Percentiles rank a stretch among this genome's conserved stretches.
Conservation (phyloP, 805 yeast genomes). For the Teunomyces lycoperdinae region DNA sequence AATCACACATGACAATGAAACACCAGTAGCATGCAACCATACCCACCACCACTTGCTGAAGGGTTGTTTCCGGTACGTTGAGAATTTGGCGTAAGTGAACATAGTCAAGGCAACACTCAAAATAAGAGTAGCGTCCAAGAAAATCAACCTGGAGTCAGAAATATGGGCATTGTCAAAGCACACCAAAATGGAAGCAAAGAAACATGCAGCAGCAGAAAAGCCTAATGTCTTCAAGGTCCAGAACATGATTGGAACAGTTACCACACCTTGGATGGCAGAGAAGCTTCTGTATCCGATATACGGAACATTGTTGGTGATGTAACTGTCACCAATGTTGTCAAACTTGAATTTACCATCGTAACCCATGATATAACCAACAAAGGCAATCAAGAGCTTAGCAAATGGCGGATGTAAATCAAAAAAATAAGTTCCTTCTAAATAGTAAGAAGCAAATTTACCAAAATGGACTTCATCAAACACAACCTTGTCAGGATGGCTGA, state of each 20-base stretch:
- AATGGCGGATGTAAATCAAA: slow-evolving; percentile 98
- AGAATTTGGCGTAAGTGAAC: slow-evolving; percentile 75
- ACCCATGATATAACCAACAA: slow-evolving; percentile 84
- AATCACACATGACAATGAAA: slow-evolving; percentile 84
- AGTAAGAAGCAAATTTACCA: slow-evolving; percentile 82
- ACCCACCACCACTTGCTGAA: slow-evolving; percentile 76
- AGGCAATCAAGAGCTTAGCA: slow-evolving; percentile 89
- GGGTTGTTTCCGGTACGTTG: slow-evolving; percentile 60
- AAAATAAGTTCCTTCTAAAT: slow-evolving; percentile 85
- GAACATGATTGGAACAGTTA: slow-evolving; percentile 82
- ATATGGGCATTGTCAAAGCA: slow-evolving; percentile 89
- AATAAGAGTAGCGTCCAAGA: slow-evolving; percentile 87
- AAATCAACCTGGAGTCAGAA: slow-evolving; percentile 83
- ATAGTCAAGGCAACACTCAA: slow-evolving; percentile 80
- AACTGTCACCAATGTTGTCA: slow-evolving; percentile 82
- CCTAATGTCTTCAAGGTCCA: slow-evolving; percentile 82
- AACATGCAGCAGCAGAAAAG: slow-evolving; percentile 73
- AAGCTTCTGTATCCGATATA: slow-evolving; percentile 78
- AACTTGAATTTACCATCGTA: slow-evolving; percentile 92
- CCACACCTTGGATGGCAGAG: slow-evolving; percentile 76
- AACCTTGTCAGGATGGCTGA: slow-evolving; percentile 68
- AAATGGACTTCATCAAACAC: slow-evolving; percentile 88
- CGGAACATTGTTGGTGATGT: slow-evolving; percentile 77
- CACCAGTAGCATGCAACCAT: slow-evolving; percentile 85
- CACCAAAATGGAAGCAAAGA: slow-evolving; percentile 72